Evolutionary conservation across 352 stramenopile species (phyloP), one percentile per base, ranked within the genome.

Genomic region (Pythium volutum): DNA sequence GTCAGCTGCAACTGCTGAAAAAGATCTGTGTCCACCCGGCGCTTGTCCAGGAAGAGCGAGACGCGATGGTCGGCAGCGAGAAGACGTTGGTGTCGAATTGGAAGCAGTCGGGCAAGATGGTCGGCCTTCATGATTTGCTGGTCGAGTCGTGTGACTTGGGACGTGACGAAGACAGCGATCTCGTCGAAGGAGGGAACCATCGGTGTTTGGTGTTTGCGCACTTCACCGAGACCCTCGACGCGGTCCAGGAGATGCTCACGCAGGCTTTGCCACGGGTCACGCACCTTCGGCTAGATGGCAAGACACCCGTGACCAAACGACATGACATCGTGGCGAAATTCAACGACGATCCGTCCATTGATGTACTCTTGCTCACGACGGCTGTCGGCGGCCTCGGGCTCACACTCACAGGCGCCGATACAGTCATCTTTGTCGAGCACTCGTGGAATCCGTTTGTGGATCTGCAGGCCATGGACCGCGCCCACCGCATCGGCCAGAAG

Each of bases 381-480:
- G 77, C 87, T 33, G 85, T 99, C 27, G 97, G 97, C 18, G 94
- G 96, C 0, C 69, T 99, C 6, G 97, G 97, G 20, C 84, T 99
- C 8, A 99, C 98, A 57, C 79, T 99, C 45, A 98, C 94, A 8
- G 91, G 87, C 12, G 97, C 97, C 4, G 95, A 99, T 71, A 98
- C 91, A 0, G 97, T 99, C 10, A 96, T 99, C 36, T 99, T 99
- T 66, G 67, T 99, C 1, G 97, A 99, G 72, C 92, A 98, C 59
- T 95, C 97, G 54, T 99, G 96, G 94, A 99, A 99, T 66, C 97
- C 97, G 20, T 96, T 97, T 67, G 87, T 97, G 33, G 97, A 99
- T 68, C 45, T 98, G 41, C 93, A 98, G 65, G 93, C 89, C 12
- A 97, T 96, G 86, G 86, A 95, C 64, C 74, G 86, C 31, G 84